Base-by-base conservation (phyloP, 257 asterid genomes). In the Primulina tabacum region DNA sequence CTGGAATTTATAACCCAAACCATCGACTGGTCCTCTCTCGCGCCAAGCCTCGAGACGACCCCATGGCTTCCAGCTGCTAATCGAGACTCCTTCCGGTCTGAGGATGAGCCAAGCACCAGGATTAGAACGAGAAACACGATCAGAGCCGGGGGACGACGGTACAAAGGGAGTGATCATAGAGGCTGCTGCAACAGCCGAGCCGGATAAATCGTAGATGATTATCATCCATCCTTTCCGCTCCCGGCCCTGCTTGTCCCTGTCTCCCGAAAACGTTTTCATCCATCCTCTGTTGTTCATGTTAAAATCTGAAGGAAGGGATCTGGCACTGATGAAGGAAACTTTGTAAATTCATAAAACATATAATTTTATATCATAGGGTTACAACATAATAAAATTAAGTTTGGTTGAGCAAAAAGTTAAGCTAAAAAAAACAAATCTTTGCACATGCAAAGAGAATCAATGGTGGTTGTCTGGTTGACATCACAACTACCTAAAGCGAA, bases 41-140 rank as follows among this genome's bases (percentile, higher is more conserved):
- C 98, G 83, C 98, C 98, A 92, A 0, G 98, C 98, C 84, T 88
- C 94, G 3, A 92, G 92, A 0, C 96, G 90, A 4, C 98, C 98
- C 98, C 98, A 92, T 0, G 96, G 96, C 82, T 92, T 92, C 98
- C 98, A 89, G 74, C 93, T 87, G 29, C 91, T 84, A 24, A 86
- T 83, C 3, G 88, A 89, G 29, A 78, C 79, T 0, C 95, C 94
- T 7, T 84, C 87, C 7, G 98, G 96, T 38, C 89, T 62, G 60
- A 92, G 88, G 80, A 92, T 88, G 65, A 92, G 90, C 98, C 98
- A 92, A 0, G 96, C 96, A 9, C 98, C 96, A 0, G 98, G 86
- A 29, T 89, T 92, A 2, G 98, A 88, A 16, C 94, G 85, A 0
- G 96, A 89, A 14, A 92, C 98, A 0, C 96, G 90, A 2, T 92